Conservation (phyloP, 73 alveolate genomes). For the Paramecium primaurelia region DNA sequence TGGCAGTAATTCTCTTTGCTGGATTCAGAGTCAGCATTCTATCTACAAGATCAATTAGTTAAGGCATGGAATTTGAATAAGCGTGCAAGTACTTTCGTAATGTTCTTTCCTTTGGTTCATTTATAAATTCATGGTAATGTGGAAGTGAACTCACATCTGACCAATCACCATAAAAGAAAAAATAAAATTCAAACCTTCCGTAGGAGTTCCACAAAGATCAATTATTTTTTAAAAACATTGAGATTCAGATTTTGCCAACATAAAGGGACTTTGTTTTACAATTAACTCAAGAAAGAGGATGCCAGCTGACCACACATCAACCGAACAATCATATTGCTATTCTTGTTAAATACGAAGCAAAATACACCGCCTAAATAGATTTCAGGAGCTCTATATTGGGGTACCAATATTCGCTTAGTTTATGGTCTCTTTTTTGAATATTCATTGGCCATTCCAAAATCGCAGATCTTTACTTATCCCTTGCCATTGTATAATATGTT, state of each 20-base stretch:
- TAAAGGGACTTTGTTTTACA: neutral
- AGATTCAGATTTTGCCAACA: neutral
- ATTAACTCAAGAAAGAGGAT: slow-evolving; percentile 16
- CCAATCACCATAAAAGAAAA: slow-evolving; percentile 40
- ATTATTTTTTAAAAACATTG: neutral
- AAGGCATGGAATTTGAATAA: neutral
- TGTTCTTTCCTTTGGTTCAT: neutral
- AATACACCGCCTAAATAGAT: neutral
- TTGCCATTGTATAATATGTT: neutral
- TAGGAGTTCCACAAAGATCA: slow-evolving; percentile 40
- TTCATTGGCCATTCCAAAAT: slow-evolving; percentile 28
- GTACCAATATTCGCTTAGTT: neutral
- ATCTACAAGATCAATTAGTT: neutral
- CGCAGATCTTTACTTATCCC: slow-evolving; percentile 32
- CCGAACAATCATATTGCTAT: neutral
- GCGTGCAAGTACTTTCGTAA: neutral
- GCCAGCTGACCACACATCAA: slow-evolving; percentile 44
- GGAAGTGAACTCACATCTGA: neutral
- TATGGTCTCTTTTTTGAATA: slow-evolving; percentile 7
- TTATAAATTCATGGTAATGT: slow-evolving; percentile 4
- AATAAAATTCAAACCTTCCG: slow-evolving; percentile 16
- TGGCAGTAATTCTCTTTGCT: slow-evolving; percentile 2
- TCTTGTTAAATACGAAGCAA: neutral
- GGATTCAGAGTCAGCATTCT: neutral
- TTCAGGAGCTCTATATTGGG: slow-evolving; percentile 45